Evolutionary conservation across 2,329 filamentous ascomycete genomes (phyloP).

Genomic region (Exophiala spinifera): DNA sequence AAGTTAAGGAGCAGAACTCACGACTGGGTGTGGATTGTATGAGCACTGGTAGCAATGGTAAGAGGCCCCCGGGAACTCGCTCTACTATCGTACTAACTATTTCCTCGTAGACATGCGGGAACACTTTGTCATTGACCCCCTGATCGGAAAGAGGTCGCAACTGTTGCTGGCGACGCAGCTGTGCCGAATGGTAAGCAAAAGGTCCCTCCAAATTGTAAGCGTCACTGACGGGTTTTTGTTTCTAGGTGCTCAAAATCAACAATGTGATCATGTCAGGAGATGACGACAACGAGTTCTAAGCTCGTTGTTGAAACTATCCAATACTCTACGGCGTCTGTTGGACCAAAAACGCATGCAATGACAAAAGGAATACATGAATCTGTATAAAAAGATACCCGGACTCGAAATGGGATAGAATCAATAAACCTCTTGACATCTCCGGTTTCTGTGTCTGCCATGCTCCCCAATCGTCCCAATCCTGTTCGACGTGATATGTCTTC

Average conservation of each 20-base stretch:
- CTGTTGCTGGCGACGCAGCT: constrained; percentile 93
- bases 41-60: constrained; percentile 83
- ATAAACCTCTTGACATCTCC: not conserved
- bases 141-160: constrained; percentile 98
- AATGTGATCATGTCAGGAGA: constrained; percentile 89
- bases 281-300: constrained; percentile 78
- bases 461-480: too few species aligned
- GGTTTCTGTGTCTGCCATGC: not conserved
- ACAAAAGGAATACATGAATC: constrained; percentile 2
- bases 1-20: constrained; percentile 79
- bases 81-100: constrained; percentile 11
- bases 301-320: not conserved
- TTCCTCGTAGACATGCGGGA: constrained; percentile 78
- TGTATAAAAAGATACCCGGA: constrained; percentile 20
- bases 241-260: constrained; percentile 71
- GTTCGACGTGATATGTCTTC: not conserved
- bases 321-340: constrained; percentile 7
- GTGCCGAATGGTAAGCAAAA: constrained; percentile 72
- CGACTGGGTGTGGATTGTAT: constrained; percentile 96
- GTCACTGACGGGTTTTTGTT: not conserved
- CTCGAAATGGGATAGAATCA: constrained; percentile 13
- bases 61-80: constrained; percentile 30
- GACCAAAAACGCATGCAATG: too few species aligned
- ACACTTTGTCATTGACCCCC: constrained; percentile 94
- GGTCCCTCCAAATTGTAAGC: not conserved